Conservation (phyloP, 192 early-diverging fungal species). For the Coemansia sp. region DNA sequence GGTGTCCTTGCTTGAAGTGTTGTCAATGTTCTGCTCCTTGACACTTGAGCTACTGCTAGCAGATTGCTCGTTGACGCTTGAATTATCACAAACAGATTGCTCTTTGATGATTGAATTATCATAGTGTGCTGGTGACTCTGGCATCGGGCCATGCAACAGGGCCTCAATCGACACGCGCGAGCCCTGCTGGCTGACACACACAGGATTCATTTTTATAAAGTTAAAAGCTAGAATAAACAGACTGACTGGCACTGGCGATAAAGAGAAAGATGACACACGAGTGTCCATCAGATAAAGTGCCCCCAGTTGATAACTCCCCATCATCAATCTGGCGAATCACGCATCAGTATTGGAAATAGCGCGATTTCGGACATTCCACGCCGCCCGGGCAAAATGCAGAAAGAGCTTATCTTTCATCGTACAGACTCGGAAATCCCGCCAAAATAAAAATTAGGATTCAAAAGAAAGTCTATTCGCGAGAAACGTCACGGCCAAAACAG, state of each 20-base stretch:
- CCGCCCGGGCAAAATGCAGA: too few relatives aligned
- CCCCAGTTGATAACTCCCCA: constrained; percentile 4
- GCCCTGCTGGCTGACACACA: not conserved
- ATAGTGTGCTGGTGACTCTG: too few relatives aligned
- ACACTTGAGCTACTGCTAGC: too few relatives aligned
- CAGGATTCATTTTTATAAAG: not conserved
- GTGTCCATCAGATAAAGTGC: constrained; percentile 1
- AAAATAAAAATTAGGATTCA: too few relatives aligned
- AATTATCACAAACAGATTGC: too few relatives aligned
- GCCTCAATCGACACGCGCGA: constrained; percentile 27
- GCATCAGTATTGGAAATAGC: too few relatives aligned
- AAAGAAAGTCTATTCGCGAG: constrained; percentile 66
- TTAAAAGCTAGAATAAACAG: not conserved
- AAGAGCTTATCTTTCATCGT: not conserved
- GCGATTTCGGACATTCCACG: too few relatives aligned
- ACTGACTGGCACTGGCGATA: not conserved
- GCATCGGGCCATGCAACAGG: constrained; percentile 10
- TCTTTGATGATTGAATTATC: too few relatives aligned
- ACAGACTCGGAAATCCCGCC: not conserved
- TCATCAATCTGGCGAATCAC: constrained; percentile 1
- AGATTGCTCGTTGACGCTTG: too few relatives aligned
- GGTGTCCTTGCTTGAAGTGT: too few relatives aligned
- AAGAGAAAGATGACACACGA: not conserved
- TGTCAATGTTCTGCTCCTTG: too few relatives aligned
- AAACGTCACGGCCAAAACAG: constrained; percentile 89